Base-by-base conservation (phyloP, 495 filamentous ascomycete genomes). In the Hyphodiscus hymeniophilus region DNA sequence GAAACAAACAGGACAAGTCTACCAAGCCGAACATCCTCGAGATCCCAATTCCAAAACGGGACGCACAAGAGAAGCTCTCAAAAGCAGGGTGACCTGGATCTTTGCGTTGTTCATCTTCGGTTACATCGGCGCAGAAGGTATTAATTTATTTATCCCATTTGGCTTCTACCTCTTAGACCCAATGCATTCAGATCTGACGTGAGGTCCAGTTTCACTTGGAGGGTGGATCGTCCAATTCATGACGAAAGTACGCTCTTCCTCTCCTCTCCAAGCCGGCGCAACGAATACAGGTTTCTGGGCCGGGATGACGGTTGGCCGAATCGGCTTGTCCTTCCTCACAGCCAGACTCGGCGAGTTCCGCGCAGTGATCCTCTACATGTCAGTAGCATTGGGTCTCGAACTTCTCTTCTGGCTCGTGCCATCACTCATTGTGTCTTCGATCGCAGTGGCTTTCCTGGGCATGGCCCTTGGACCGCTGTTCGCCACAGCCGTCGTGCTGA, bases 151-250 rank as follows among this genome's bases (percentile, higher is more conserved):
- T n/a, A n/a, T n/a, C n/a, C n/a, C n/a, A 34, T 5, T 34, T 1
- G 31, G 20, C 35, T 26, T 16, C 22, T 15, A 11, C 22, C n/a
- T n/a, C n/a, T n/a, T n/a, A n/a, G n/a, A n/a, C n/a, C n/a, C n/a
- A n/a, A n/a, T n/a, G n/a, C n/a, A n/a, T n/a, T n/a, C n/a, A n/a
- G n/a, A n/a, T n/a, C n/a, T 7, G 8, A 13, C 8, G 8, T 11
- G 13, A 28, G 38, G 41, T 44, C 11, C 16, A 64, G 89, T 95
- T 24, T 79, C 81, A 0, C 71, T 94, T 0, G 86, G 88, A 33
- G 84, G 89, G 18, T 95, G 88, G 89, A 80, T 94, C 35, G 84
- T 90, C 38, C 83, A 84, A 2, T 94, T 91, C 66, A 76, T 94
- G 64, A 81, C 90, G 52, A 75, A 67, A 26, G 84, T 87, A 43